These are phyloP conservation scores for Agaricus blazei DNA, from an alignment of 768 basidiomycete genomes.

Conservation along the genomic window DNA sequence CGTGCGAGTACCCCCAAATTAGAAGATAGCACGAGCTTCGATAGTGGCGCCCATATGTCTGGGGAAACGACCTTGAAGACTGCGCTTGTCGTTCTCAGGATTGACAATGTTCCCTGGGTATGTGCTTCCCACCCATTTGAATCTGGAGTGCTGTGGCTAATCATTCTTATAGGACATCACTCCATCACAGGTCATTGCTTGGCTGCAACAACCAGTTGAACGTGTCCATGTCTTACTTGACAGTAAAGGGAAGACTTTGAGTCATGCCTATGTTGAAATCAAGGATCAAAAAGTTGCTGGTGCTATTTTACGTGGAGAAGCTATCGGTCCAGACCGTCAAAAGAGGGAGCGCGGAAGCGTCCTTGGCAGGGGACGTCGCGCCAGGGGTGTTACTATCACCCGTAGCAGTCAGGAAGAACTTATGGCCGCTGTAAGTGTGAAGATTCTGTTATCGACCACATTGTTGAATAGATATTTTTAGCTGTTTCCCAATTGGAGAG, in stretches of 20 bases:
- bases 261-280: constrained; percentile 81
- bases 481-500: constrained; percentile 81
- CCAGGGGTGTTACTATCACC: constrained; percentile 81
- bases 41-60: constrained; percentile 12
- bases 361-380: constrained; percentile 71
- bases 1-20: constrained; percentile 42
- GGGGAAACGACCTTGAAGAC: constrained; percentile 16
- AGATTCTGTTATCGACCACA: background rate
- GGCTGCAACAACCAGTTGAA: constrained; percentile 67
- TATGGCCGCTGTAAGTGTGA: constrained; percentile 63
- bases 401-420: constrained; percentile 76
- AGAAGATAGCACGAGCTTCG: constrained; percentile 19
- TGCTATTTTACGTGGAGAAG: constrained; percentile 57
- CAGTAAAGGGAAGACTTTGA: constrained; percentile 75
- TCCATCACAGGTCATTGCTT: constrained; percentile 60
- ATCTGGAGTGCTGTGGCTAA: background rate
- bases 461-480: constrained; percentile 18
- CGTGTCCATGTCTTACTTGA: constrained; percentile 79
- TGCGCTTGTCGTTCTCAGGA: constrained; percentile 63
- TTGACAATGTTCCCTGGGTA: constrained; percentile 71
- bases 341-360: constrained; percentile 56
- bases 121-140: background rate
- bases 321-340: constrained; percentile 14
- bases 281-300: constrained; percentile 55
- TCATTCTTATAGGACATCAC: constrained; percentile 65